Conservation (phyloP, 306 rosid genomes). For the Lotus japonicus region DNA sequence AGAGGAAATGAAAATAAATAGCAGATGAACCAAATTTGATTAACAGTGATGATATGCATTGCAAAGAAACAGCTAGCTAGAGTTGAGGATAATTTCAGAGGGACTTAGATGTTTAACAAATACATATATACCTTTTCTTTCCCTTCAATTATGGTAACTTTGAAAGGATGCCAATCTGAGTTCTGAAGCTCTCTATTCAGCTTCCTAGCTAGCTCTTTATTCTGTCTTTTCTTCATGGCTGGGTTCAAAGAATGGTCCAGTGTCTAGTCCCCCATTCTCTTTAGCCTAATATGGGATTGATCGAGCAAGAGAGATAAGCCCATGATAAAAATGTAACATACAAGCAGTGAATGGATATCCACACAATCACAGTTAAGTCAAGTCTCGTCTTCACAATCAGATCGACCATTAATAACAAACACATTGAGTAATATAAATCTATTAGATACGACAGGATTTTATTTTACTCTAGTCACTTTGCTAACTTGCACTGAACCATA, state of each 20-base stretch:
- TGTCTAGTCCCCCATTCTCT: slow-evolving; percentile 97
- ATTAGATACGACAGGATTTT: background rate
- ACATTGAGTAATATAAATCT: background rate
- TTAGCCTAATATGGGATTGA: slow-evolving; percentile 53
- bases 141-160: slow-evolving; percentile 39
- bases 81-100: too few species aligned
- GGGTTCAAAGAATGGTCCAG: slow-evolving; percentile 68
- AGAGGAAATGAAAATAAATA: too few species aligned
- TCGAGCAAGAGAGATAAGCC: slow-evolving; percentile 17
- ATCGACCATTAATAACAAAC: background rate
- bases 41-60: too few species aligned
- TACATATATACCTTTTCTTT: slow-evolving; percentile 39
- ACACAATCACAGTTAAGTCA: background rate
- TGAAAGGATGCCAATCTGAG: slow-evolving; percentile 95
- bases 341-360: slow-evolving; percentile 5
- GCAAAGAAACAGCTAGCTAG: too few species aligned
- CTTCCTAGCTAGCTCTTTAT: slow-evolving; percentile 70
- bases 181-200: slow-evolving; percentile 80
- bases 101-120: slow-evolving; percentile 14
- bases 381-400: too few species aligned
- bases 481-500: background rate
- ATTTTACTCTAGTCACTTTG: background rate
- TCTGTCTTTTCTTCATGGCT: slow-evolving; percentile 68
- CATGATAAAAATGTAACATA: background rate
- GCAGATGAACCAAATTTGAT: too few species aligned